Evolutionary conservation across 176 grass and related monocot genomes (phyloP).

Genomic region (Chrysopogon serrulatus): DNA sequence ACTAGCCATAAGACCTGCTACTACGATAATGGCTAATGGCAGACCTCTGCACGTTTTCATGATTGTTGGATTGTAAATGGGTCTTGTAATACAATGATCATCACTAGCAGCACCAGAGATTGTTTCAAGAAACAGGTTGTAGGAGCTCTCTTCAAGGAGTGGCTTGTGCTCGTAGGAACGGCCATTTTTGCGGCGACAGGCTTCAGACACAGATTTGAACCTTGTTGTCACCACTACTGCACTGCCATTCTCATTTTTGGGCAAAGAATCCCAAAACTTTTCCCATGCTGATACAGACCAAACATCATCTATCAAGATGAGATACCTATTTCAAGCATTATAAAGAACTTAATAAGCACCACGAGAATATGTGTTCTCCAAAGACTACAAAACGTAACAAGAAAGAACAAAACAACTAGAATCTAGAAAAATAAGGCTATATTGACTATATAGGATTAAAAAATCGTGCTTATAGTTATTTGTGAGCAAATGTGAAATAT

Average conservation of each 20-base stretch:
- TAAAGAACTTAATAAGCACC: too few relatives aligned
- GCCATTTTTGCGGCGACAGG: background rate
- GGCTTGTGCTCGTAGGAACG: background rate
- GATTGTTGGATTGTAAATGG: background rate
- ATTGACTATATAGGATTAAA: too few relatives aligned
- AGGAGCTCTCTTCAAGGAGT: background rate
- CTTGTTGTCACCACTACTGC: background rate
- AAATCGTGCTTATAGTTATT: too few relatives aligned
- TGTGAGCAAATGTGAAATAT: too few relatives aligned
- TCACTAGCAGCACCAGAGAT: too few relatives aligned
- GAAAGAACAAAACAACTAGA: too few relatives aligned
- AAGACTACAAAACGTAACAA: too few relatives aligned
- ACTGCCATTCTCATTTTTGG: background rate
- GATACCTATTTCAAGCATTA: too few relatives aligned
- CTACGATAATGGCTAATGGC: background rate
- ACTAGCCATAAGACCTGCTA: background rate
- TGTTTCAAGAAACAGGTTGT: background rate
- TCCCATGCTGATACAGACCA: background rate
- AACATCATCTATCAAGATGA: background rate
- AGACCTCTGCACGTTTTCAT: background rate
- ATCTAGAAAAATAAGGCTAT: too few relatives aligned
- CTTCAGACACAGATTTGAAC: background rate
- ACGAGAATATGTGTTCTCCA: too few relatives aligned
- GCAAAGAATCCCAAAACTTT: background rate
- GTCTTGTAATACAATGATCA: too few relatives aligned